Conservation (phyloP, 345 rosid species). For the Lumnitzera littorea region DNA sequence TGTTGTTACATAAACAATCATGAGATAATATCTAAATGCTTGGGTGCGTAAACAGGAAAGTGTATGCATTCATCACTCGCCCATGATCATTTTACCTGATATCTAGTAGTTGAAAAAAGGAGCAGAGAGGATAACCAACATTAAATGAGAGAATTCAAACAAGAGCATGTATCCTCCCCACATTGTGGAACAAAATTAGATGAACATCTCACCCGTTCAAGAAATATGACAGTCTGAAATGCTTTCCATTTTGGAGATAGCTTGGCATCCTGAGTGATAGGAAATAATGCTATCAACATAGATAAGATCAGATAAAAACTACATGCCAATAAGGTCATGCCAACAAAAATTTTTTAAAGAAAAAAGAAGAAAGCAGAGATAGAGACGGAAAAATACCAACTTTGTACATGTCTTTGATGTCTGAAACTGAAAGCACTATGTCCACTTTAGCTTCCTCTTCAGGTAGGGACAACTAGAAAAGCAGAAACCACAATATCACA, state of each 20-base stretch:
- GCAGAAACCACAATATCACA: constrained; percentile 7
- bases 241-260: constrained; percentile 87
- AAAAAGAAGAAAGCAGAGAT: not conserved
- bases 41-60: no score
- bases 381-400: constrained; percentile 21
- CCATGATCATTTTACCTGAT: no score
- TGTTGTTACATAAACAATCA: not conserved
- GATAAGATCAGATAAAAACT: no score
- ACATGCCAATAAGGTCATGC: no score
- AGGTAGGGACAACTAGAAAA: constrained; percentile 24
- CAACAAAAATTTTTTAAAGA: no score
- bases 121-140: no score
- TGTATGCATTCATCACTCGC: no score
- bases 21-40: not conserved
- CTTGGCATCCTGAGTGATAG: constrained; percentile 48
- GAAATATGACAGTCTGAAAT: constrained; percentile 76
- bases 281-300: not conserved
- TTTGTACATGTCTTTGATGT: constrained; percentile 64
- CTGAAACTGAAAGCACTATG: constrained; percentile 46
- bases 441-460: constrained; percentile 30
- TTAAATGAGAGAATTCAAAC: no score
- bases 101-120: no score
- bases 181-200: not conserved
- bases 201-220: constrained; percentile 55
- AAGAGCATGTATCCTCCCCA: not conserved